Evolutionary conservation across 202 grass and related monocot genomes (phyloP), one percentile per base, ranked within the genome.

Genomic region (Saccharum hybrid): DNA sequence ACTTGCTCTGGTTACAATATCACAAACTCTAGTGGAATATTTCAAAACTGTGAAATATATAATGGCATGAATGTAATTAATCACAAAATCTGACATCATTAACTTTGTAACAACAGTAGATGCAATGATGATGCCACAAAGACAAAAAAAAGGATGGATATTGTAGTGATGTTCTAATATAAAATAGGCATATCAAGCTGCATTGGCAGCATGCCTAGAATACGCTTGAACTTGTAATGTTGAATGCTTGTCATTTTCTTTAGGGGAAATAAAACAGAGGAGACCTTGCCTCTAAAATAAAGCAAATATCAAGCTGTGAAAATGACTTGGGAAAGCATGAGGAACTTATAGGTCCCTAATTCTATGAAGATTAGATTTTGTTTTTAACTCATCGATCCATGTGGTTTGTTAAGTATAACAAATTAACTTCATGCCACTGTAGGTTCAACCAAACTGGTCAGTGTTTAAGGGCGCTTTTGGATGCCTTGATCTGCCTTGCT

Each of bases 361-460:
- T 73, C 67, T 9, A 63, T 23, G 0, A 56, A 52, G 64, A 26
- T 13, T 15, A 75, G 21, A 52, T 37, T 75, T 66, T n/a, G n/a
- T n/a, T 49, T 23, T 22, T 6, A n/a, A n/a, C 36, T 68, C 10
- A 41, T 56, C 0, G 7, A 75, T 14, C 33, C n/a, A 56, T 54
- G 2, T 15, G 15, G 31, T 43, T 1, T 0, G 15, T 76, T 59
- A 16, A 57, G 34, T 66, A 52, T 15, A 85, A 40, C 0, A 72
- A 57, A 80, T 22, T 19, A 85, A 56, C 11, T 18, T 39, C 54
- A 7, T 73, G 22, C 52, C 45, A 49, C 45, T 42, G 6, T 21
- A 56, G 42, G 10, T 64, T 72, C 56, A 79, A 63, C 12, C n/a
- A 78, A 85, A 72, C 19, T 39, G 71, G 4, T 63, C 40, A 10